Evolutionary conservation across 2,329 filamentous ascomycete genomes (phyloP).

Genomic region (Ascochyta koolunga): DNA sequence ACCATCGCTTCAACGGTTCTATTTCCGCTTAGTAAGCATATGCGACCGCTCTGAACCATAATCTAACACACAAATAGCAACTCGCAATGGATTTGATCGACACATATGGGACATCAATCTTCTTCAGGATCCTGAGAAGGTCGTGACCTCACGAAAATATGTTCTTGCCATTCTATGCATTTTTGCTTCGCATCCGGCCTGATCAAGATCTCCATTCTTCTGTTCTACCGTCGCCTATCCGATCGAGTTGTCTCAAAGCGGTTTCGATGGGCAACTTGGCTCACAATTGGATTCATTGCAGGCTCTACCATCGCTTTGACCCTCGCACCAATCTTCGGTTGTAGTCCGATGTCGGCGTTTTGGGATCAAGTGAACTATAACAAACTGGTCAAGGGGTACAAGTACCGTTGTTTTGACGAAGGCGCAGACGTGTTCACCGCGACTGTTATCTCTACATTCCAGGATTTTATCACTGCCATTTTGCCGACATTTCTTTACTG

Average conservation of each 20-base stretch:
- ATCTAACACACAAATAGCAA: constrained; percentile 25
- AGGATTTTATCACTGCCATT: constrained; percentile 40
- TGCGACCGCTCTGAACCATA: too few relatives aligned
- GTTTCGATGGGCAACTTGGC: constrained; percentile 34
- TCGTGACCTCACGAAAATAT: constrained; percentile 33
- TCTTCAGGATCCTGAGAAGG: constrained; percentile 9
- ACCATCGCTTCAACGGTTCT: constrained; percentile 29
- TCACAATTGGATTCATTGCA: constrained; percentile 37
- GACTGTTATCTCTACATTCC: constrained; percentile 33
- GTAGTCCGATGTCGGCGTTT: constrained; percentile 38
- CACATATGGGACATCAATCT: constrained; percentile 38
- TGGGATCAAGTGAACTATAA: constrained; percentile 35
- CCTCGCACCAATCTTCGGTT: constrained; percentile 37
- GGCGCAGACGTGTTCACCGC: constrained; percentile 38
- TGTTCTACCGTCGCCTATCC: constrained; percentile 40
- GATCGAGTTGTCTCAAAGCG: constrained; percentile 31
- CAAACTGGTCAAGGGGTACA: constrained; percentile 29
- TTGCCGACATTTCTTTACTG: constrained; percentile 42
- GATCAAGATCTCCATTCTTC: constrained; percentile 43
- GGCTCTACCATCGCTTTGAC: constrained; percentile 35
- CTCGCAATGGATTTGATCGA: constrained; percentile 26
- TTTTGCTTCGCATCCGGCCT: constrained; percentile 38
- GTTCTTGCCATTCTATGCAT: constrained; percentile 33
- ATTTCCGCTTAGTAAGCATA: constrained; percentile 27
- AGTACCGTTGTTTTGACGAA: constrained; percentile 42